Evolutionary conservation across 306 rosid genomes (phyloP), one percentile per base, ranked within the genome.

Genomic region (Dryas alaskensis): DNA sequence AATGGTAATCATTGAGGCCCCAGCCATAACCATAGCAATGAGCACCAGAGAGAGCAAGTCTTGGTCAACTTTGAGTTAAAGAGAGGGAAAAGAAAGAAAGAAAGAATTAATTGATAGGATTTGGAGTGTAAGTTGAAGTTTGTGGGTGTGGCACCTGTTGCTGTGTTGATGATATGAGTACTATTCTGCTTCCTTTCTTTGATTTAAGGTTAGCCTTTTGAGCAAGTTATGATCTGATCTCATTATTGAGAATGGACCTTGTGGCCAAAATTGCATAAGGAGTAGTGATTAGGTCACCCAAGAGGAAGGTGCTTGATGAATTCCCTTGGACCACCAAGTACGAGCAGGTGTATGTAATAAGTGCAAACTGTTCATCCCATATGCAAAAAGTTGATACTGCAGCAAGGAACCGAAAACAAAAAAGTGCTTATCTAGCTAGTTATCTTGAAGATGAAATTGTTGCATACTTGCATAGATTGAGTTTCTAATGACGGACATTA

Each of bases 221-320:
- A 59, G 73, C 10, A 66, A 70, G 74, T 77, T 76, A 60, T 10
- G 37, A 8, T 61, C 66, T 61, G 66, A 54, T 50, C 46, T 62
- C 45, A 60, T 87, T 58, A 69, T 72, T 68, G 78, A 70, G 27
- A 59, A 39, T 73, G 25, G 39, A 52, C 11, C 65, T 63, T 50
- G 80, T 60, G 85, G 82, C 77, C 44, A 69, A 80, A 82, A 73
- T 63, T 53, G 51, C 59, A 68, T 37, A 63, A 4, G 12, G 68
- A 45, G 80, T 63, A 60, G 83, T 80, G 65, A 74, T 72, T 77
- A 71, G 85, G 76, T 80, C 53, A 74, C 74, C 74, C 59, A 43
- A 69, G 42, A 49, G 16, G 69, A 63, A 78, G 60, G 76, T 10
- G 58, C 25, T 65, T 65, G 31, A 67, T 61, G 57, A 62, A 62